These are phyloP conservation scores for Verticillium longisporum DNA, from an alignment of 2,329 filamentous ascomycete species.

Conservation along the genomic window DNA sequence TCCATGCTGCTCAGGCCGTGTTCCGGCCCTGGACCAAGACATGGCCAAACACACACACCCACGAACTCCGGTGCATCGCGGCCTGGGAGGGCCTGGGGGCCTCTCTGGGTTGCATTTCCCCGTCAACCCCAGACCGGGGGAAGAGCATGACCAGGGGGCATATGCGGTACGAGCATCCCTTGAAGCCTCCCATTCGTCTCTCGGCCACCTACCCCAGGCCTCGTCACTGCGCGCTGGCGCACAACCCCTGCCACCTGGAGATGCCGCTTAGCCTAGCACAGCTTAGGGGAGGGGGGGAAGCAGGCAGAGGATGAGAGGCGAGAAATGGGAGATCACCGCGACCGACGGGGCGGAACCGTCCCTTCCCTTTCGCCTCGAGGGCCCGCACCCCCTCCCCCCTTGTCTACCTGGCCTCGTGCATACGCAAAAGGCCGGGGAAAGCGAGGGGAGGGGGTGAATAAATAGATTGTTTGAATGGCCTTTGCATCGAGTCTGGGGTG, in stretches of 20 bases:
- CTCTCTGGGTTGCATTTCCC: slow-evolving; percentile 1
- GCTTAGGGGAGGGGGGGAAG: not conserved
- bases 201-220: not conserved
- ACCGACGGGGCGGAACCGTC: slow-evolving; percentile 1
- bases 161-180: not conserved
- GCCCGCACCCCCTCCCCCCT: not conserved
- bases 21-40: not conserved
- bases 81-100: not conserved
- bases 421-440: not conserved
- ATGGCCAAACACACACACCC: not conserved
- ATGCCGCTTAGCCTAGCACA: slow-evolving; percentile 3
- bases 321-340: not conserved
- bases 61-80: not conserved
- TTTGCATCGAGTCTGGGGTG: not conserved
- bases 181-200: slow-evolving; percentile 1
- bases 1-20: not conserved
- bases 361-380: not conserved
- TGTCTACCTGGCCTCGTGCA: not conserved
- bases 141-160: not conserved
- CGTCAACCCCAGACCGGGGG: not conserved
- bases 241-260: not conserved
- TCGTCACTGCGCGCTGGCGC: not conserved
- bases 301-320: too few relatives aligned
- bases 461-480: not conserved
- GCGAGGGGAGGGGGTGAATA: not conserved